Percentiles rank a stretch among this genome's conserved stretches.
phyloP scores from a whole-genome alignment of 139 green algal genomes.

The Gonium pectorale region DNA sequence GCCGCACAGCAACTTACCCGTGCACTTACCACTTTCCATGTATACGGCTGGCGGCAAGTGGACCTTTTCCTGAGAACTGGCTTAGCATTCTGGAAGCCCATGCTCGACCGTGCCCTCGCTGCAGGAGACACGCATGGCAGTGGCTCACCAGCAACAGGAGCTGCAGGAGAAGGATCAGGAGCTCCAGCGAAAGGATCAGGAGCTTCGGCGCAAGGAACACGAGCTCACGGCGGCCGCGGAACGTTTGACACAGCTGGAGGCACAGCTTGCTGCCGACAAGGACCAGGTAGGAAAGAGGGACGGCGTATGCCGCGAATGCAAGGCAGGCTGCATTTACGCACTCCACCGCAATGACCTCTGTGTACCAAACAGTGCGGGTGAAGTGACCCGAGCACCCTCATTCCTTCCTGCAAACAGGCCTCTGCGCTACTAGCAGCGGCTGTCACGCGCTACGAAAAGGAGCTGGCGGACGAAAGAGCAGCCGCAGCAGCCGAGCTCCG shows the following conservation, averaged over 20 bases:
- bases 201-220: neutral
- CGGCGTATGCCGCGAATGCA: no score
- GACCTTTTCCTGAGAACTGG: no score
- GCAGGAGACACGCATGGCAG: conserved; percentile 29
- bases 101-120: neutral
- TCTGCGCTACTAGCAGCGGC: no score
- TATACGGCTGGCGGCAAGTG: no score
- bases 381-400: no score
- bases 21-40: no score
- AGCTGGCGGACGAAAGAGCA: neutral
- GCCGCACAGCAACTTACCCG: no score
- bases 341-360: no score
- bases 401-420: no score
- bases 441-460: neutral
- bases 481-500: neutral
- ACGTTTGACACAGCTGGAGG: neutral
- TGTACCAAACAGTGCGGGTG: no score
- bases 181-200: neutral
- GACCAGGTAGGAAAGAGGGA: neutral
- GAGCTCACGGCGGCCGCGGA: neutral
- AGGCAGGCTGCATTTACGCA: no score
- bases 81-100: no score
- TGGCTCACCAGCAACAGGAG: conserved; percentile 40
- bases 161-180: neutral
- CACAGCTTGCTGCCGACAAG: neutral